Percentiles rank a stretch among this genome's conserved stretches.
Conservation (phyloP, 129 eudicot species). For the Sambucus nigra region DNA sequence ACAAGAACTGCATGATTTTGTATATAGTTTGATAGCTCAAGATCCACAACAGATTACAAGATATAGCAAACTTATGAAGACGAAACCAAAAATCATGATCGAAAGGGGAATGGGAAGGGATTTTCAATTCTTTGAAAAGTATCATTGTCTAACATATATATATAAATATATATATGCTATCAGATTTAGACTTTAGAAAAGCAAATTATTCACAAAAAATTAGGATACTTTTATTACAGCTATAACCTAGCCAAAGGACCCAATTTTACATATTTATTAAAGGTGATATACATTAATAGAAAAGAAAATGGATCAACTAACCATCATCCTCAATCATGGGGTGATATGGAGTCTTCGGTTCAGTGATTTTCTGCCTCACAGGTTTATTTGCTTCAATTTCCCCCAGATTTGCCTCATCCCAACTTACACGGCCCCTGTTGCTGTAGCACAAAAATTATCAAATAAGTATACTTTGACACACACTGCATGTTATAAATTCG, state of each 20-base stretch:
- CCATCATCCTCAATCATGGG: conserved; percentile 81
- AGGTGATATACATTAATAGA: conserved; percentile 4
- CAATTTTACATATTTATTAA: background rate
- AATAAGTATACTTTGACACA: conserved; percentile 1
- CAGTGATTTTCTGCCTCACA: conserved; percentile 92
- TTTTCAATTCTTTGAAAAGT: too few relatives aligned
- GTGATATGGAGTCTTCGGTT: conserved; percentile 98
- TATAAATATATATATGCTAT: background rate
- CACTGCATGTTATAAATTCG: too few relatives aligned
- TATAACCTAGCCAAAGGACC: background rate
- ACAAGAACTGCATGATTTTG: too few relatives aligned
- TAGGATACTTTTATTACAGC: background rate
- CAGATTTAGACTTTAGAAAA: background rate
- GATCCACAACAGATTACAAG: too few relatives aligned
- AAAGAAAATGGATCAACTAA: conserved; percentile 12
- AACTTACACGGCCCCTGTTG: conserved; percentile 55
- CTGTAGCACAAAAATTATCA: conserved; percentile 1
- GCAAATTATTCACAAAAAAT: background rate
- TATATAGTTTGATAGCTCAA: too few relatives aligned
- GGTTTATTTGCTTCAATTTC: conserved; percentile 93
- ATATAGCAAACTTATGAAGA: too few relatives aligned
- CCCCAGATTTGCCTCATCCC: conserved; percentile 80
- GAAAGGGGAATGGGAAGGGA: too few relatives aligned
- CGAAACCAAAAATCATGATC: too few relatives aligned
- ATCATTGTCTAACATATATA: too few relatives aligned